phyloP scores from a whole-genome alignment of 2,329 filamentous ascomycete species.

The Aspergillus tubingensis region DNA sequence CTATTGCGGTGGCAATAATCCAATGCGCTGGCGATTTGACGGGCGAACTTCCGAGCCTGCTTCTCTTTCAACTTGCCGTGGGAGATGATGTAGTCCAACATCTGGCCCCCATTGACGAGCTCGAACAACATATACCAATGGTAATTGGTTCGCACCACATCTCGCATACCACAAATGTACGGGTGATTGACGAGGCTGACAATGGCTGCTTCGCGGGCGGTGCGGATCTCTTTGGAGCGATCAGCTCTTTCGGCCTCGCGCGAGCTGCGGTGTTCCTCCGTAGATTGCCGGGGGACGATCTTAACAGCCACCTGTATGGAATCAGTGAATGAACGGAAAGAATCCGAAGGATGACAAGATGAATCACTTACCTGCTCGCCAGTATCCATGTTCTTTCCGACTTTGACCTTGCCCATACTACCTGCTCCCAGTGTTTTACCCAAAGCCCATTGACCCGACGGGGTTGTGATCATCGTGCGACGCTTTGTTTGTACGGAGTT shows the following conservation, averaged over 20 bases:
- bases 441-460: slow-evolving; percentile 89
- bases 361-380: slow-evolving; percentile 74
- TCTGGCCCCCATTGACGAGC: slow-evolving; percentile 97
- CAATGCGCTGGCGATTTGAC: slow-evolving; percentile 92
- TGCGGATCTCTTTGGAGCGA: slow-evolving; percentile 93
- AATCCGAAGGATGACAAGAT: neutral
- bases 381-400: slow-evolving; percentile 85
- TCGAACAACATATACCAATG: slow-evolving; percentile 99
- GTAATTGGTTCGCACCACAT: slow-evolving; percentile 92
- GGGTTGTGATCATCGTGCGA: slow-evolving; percentile 82
- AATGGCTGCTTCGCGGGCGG: slow-evolving; percentile 92
- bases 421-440: slow-evolving; percentile 97
- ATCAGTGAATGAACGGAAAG: neutral
- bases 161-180: slow-evolving; percentile 92
- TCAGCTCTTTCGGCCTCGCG: slow-evolving; percentile 86
- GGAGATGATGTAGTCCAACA: slow-evolving; percentile 99
- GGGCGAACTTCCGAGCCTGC: slow-evolving; percentile 94
- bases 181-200: slow-evolving; percentile 92
- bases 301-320: slow-evolving; percentile 81
- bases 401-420: slow-evolving; percentile 98
- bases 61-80: slow-evolving; percentile 98
- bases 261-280: slow-evolving; percentile 73
- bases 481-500: slow-evolving; percentile 49
- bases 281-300: slow-evolving; percentile 88
- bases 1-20: slow-evolving; percentile 98